Percentiles rank a stretch among this genome's conserved stretches.
Conservation (phyloP, 2,329 filamentous ascomycete genomes). For the Scorias spongiosa region DNA sequence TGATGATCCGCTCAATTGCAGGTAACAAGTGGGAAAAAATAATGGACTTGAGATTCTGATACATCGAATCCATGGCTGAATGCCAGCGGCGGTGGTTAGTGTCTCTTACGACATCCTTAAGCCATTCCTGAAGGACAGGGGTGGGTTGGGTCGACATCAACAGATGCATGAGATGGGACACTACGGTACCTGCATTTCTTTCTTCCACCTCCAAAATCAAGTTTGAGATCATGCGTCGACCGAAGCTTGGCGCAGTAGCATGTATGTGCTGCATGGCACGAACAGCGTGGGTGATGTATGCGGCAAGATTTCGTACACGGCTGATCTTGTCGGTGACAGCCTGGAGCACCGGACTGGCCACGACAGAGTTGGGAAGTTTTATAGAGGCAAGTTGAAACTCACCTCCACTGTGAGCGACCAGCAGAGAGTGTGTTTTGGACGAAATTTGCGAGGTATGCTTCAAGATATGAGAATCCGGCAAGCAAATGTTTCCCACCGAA, state of each 20-base stretch:
- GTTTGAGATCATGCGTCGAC: conserved; percentile 59
- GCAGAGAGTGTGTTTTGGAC: conserved; percentile 59
- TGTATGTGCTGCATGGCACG: conserved; percentile 68
- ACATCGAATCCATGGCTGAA: conserved; percentile 62
- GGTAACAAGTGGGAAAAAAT: conserved; percentile 81
- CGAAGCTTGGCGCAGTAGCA: conserved; percentile 67
- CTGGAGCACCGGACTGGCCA: conserved; percentile 49
- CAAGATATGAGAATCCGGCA: conserved; percentile 5
- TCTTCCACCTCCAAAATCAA: conserved; percentile 55
- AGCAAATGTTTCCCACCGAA: conserved; percentile 11
- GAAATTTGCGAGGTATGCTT: conserved; percentile 57
- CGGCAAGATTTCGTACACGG: conserved; percentile 64
- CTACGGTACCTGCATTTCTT: conserved; percentile 46
- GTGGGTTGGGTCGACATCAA: conserved; percentile 72
- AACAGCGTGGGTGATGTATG: conserved; percentile 71
- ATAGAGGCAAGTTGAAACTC: conserved; percentile 2
- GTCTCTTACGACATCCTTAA: conserved; percentile 28
- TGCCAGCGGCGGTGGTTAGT: conserved; percentile 75
- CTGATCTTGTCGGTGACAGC: conserved; percentile 77
- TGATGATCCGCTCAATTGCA: conserved; percentile 64
- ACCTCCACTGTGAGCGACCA: conserved; percentile 31
- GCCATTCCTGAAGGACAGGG: conserved; percentile 65
- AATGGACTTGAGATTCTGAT: conserved; percentile 61
- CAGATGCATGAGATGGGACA: conserved; percentile 67
- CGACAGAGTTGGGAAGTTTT: conserved; percentile 11